phyloP scores from a whole-genome alignment of 176 grass and related monocot species.

The Ananas comosus region DNA sequence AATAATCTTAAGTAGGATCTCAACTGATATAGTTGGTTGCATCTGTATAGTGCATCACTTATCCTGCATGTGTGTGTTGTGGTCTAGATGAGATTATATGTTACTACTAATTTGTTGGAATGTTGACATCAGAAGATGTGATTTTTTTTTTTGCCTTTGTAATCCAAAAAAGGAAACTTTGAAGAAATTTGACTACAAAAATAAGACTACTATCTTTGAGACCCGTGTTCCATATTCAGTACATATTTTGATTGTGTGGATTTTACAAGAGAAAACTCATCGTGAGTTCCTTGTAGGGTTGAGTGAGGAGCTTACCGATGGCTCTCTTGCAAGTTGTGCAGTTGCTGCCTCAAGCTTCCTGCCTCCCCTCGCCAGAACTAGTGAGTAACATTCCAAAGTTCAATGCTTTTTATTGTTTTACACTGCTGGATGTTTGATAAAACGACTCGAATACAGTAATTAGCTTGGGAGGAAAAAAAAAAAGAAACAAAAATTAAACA shows the following conservation, averaged over 20 bases:
- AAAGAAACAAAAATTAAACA: background rate
- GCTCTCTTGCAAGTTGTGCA: conserved; percentile 51
- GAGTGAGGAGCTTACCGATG: conserved; percentile 28
- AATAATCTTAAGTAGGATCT: too few species aligned
- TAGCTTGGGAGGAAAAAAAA: background rate
- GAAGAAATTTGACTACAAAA: too few species aligned
- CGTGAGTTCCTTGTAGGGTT: conserved; percentile 13
- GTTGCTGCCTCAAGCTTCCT: conserved; percentile 49
- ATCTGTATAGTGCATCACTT: too few species aligned
- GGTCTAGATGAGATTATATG: too few species aligned
- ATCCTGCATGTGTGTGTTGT: too few species aligned
- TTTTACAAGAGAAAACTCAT: background rate
- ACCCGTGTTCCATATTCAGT: background rate
- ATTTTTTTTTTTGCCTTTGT: too few species aligned
- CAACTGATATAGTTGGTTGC: too few species aligned
- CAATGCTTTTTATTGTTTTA: background rate
- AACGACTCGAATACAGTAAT: background rate
- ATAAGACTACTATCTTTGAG: background rate
- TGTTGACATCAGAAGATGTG: too few species aligned
- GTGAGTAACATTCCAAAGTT: conserved; percentile 13
- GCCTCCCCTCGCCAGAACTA: conserved; percentile 59
- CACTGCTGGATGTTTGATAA: background rate
- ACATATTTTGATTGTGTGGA: background rate
- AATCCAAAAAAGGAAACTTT: too few species aligned
- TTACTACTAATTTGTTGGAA: too few species aligned